Evolutionary conservation across 2,329 filamentous ascomycete species (phyloP).

Genomic region (Pseudogymnoascus sp.): DNA sequence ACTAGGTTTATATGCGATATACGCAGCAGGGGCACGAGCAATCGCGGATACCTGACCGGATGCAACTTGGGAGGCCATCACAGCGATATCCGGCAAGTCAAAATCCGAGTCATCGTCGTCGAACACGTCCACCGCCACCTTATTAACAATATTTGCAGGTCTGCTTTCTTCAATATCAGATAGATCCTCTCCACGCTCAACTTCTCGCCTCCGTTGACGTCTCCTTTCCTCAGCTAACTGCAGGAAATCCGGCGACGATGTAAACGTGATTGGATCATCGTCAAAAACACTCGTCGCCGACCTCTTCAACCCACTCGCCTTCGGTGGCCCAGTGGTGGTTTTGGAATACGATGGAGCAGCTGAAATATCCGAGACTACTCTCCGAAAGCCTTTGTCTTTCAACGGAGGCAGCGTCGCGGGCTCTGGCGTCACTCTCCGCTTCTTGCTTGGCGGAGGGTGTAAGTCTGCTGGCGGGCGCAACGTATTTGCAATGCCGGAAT

Average conservation of each 20-base stretch:
- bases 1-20: constrained; percentile 14
- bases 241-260: constrained; percentile 24
- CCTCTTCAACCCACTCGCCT: constrained; percentile 27
- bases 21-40: constrained; percentile 1
- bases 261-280: constrained; percentile 21
- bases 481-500: background rate
- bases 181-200: constrained; percentile 6
- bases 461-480: background rate
- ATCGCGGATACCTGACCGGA: background rate
- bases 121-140: background rate
- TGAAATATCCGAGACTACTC: constrained; percentile 28
- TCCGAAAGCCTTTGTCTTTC: constrained; percentile 15
- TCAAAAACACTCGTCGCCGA: constrained; percentile 26
- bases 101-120: constrained; percentile 14
- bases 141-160: background rate
- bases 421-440: constrained; percentile 9
- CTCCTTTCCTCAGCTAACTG: constrained; percentile 14
- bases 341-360: constrained; percentile 27
- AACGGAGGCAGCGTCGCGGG: background rate
- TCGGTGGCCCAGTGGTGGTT: constrained; percentile 9
- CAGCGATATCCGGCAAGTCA: constrained; percentile 14
- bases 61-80: constrained; percentile 8
- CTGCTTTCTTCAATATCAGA: constrained; percentile 11
- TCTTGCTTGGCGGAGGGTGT: background rate
- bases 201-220: constrained; percentile 9